A percentile compares a stretch with the other conserved stretches of the same genome.
These are phyloP conservation scores for Fomitopsis pulvina DNA, from an alignment of 768 basidiomycete genomes.

Conservation along the genomic window DNA sequence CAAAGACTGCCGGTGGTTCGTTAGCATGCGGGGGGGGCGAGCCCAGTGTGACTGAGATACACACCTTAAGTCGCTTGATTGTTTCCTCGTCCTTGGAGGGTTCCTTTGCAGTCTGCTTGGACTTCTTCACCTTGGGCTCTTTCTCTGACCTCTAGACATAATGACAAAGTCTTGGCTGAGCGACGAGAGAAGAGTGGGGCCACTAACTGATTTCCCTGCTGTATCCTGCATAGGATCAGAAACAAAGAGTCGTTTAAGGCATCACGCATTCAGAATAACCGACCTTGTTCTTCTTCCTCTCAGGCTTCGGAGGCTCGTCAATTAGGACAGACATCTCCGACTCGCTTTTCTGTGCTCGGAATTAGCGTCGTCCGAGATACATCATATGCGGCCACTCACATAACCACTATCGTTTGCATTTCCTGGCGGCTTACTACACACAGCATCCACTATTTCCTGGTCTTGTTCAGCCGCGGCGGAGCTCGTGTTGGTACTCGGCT, in stretches of 20 bases:
- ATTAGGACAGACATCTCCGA: slow-evolving; percentile 55
- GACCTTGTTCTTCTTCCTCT: slow-evolving; percentile 29
- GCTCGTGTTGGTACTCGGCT: background rate
- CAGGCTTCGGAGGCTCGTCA: slow-evolving; percentile 47
- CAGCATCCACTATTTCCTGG: background rate
- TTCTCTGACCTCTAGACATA: slow-evolving; percentile 14
- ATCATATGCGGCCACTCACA: background rate
- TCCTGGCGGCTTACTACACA: background rate
- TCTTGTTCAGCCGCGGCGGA: background rate
- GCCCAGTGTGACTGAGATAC: background rate
- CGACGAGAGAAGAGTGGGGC: background rate
- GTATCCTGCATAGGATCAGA: background rate
- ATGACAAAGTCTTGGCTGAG: background rate
- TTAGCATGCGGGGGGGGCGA: background rate
- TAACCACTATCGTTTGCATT: background rate
- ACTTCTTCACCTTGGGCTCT: slow-evolving; percentile 27
- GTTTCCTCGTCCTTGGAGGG: slow-evolving; percentile 62
- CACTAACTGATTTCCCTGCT: background rate
- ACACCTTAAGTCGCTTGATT: slow-evolving; percentile 69
- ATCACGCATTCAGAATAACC: background rate
- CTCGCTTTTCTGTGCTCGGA: slow-evolving; percentile 35
- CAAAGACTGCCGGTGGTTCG: slow-evolving; percentile 44
- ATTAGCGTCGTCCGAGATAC: background rate
- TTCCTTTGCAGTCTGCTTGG: slow-evolving; percentile 20
- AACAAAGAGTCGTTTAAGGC: background rate